Conservation (phyloP, 257 asterid species). For the Solanum habrochaites region DNA sequence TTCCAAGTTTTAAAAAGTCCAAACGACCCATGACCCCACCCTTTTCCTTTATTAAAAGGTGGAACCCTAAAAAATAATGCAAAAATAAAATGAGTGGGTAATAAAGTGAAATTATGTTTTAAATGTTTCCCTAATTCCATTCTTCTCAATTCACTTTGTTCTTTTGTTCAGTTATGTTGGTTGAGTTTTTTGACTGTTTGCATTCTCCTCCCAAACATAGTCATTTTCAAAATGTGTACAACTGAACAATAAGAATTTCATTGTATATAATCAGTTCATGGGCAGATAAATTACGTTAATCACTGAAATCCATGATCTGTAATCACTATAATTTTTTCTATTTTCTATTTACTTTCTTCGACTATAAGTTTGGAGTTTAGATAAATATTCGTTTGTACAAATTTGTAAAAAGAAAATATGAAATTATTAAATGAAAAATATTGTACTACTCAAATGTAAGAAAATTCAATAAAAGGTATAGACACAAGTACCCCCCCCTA, state of each 20-base stretch:
- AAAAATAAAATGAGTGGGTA: too few relatives aligned
- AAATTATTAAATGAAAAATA: too few relatives aligned
- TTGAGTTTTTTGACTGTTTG: neutral
- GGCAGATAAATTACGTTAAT: neutral
- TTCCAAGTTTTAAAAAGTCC: too few relatives aligned
- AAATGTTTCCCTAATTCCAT: too few relatives aligned
- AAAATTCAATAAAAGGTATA: neutral
- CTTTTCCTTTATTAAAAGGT: too few relatives aligned
- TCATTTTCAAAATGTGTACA: neutral
- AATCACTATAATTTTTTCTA: neutral
- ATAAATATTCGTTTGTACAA: neutral
- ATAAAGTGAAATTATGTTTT: too few relatives aligned
- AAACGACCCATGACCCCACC: too few relatives aligned
- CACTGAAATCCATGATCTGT: neutral
- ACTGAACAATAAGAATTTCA: neutral
- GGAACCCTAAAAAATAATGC: too few relatives aligned
- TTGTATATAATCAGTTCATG: neutral
- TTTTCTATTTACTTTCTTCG: neutral
- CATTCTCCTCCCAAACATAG: neutral
- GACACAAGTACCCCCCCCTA: neutral
- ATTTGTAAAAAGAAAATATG: too few relatives aligned
- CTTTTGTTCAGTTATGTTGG: neutral
- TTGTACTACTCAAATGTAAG: too few relatives aligned
- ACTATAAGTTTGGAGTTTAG: neutral
- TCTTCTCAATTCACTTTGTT: neutral